A percentile compares a stretch with the other conserved stretches of the same genome.
Evolutionary conservation across 176 grass and related monocot genomes (phyloP).

Genomic region (Eragrostis nindensis): DNA sequence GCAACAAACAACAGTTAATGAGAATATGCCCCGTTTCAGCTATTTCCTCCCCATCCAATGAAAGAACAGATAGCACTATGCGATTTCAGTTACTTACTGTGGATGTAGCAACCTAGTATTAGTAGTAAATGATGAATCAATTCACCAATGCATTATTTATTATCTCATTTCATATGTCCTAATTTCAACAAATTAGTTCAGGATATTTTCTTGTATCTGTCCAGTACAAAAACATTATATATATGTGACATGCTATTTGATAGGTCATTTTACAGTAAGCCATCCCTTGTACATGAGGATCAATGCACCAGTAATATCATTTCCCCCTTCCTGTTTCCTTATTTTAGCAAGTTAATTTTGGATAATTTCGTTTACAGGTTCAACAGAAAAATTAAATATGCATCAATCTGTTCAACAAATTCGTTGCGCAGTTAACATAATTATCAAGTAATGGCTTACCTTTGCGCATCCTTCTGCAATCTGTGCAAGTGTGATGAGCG

Average conservation of each 20-base stretch:
- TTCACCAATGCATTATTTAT: neutral
- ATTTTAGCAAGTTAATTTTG: neutral
- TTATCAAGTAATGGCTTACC: conserved; percentile 46
- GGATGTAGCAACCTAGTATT: conserved; percentile 19
- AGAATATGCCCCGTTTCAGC: conserved; percentile 22
- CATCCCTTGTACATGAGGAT: neutral
- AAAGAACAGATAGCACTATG: neutral
- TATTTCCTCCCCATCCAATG: conserved; percentile 4
- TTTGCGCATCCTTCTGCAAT: conserved; percentile 99
- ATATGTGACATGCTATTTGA: too few relatives aligned
- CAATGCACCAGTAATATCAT: neutral
- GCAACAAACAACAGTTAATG: conserved; percentile 28
- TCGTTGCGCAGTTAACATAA: neutral
- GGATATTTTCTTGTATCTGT: neutral
- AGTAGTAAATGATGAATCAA: neutral
- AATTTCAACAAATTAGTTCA: neutral
- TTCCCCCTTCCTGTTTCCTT: neutral
- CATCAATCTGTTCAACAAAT: neutral
- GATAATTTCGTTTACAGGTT: neutral
- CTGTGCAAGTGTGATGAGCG: conserved; percentile 91
- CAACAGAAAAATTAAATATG: conserved; percentile 1
- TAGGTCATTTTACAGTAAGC: too few relatives aligned
- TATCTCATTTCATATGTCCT: neutral
- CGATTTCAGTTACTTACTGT: neutral
- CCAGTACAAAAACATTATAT: too few relatives aligned